Evolutionary conservation across 1,284 basidiomycete genomes (phyloP).

Genomic region (Entoloma clypeatum): DNA sequence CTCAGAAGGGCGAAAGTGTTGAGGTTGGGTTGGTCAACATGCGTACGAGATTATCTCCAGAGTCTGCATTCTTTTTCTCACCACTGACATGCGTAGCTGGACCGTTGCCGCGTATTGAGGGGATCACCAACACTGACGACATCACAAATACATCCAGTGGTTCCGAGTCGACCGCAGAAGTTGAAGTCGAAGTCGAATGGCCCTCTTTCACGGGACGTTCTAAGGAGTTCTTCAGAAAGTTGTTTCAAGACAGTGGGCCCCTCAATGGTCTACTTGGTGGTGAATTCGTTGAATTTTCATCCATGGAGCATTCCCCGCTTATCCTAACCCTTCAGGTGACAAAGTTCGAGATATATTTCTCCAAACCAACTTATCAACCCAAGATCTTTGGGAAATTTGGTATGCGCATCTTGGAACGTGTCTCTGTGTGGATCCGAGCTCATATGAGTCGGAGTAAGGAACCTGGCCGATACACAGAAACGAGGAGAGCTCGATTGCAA

Average conservation of each 20-base stretch:
- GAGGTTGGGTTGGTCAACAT: conserved; percentile 21
- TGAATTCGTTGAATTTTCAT: conserved; percentile 12
- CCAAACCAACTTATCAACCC: conserved; percentile 31
- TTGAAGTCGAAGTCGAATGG: conserved; percentile 14
- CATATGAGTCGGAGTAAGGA: conserved; percentile 21
- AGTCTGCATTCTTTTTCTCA: background rate
- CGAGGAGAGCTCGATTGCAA: conserved; percentile 29
- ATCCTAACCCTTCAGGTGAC: conserved; percentile 24
- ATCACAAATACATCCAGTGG: conserved; percentile 2
- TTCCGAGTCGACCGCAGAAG: too few relatives aligned
- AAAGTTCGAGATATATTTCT: conserved; percentile 32
- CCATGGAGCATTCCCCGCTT: background rate
- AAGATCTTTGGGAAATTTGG: conserved; percentile 33
- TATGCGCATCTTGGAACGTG: conserved; percentile 14
- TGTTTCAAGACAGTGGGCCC: conserved; percentile 29
- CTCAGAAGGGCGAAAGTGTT: conserved; percentile 31
- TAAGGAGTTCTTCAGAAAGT: conserved; percentile 23
- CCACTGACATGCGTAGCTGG: conserved; percentile 18
- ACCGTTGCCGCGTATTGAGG: conserved; percentile 21
- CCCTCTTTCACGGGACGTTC: conserved; percentile 26
- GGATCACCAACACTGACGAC: conserved; percentile 11
- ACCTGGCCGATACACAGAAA: conserved; percentile 28
- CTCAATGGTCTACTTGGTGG: conserved; percentile 31
- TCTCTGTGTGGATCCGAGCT: background rate
- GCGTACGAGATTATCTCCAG: conserved; percentile 19